Evolutionary conservation across 2,329 filamentous ascomycete species (phyloP).

Genomic region (Botrytis fabae): DNA sequence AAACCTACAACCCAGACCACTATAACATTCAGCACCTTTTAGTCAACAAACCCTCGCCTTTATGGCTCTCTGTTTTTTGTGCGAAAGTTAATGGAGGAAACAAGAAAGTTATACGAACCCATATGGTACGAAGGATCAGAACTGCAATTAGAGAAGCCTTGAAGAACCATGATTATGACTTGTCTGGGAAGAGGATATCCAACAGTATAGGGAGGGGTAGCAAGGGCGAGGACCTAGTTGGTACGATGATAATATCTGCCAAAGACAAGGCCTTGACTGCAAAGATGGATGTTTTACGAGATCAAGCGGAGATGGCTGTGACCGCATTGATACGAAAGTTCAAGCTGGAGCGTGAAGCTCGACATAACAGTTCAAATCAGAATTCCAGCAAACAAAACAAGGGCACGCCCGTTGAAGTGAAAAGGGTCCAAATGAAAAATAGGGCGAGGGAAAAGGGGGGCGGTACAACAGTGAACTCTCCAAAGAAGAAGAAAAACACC

Average conservation of each 20-base stretch:
- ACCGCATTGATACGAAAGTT: neutral
- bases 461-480: neutral
- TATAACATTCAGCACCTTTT: slow-evolving; percentile 18
- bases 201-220: slow-evolving; percentile 25
- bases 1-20: neutral
- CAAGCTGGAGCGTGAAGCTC: neutral
- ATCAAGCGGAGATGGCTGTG: slow-evolving; percentile 34
- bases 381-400: neutral
- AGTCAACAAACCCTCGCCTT: slow-evolving; percentile 33
- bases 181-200: slow-evolving; percentile 32
- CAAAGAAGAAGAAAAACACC: neutral
- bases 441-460: neutral
- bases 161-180: slow-evolving; percentile 47
- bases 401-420: neutral
- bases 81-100: slow-evolving; percentile 35
- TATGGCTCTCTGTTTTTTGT: slow-evolving; percentile 50
- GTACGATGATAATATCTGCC: slow-evolving; percentile 42
- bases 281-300: slow-evolving; percentile 33
- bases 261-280: slow-evolving; percentile 32
- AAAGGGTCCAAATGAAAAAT: neutral
- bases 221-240: slow-evolving; percentile 41
- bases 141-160: slow-evolving; percentile 49
- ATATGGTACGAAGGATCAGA: slow-evolving; percentile 46
- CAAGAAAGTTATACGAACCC: slow-evolving; percentile 50
- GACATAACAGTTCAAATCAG: neutral